phyloP scores from a whole-genome alignment of 108 stramenopile genomes.

The Chaetoceros tenuissimus region DNA sequence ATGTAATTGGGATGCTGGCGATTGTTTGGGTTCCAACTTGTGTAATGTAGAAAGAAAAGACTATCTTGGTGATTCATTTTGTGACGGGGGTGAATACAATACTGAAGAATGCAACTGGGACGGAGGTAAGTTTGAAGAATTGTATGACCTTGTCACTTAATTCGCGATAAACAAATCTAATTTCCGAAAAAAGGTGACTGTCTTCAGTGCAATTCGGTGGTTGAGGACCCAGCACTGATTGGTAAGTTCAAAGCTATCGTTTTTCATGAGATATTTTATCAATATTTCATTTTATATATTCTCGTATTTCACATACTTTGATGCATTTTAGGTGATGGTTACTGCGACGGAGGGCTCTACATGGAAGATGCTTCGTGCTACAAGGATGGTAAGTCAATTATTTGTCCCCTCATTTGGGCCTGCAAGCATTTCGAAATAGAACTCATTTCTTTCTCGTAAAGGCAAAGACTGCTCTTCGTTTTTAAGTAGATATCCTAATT shows the following conservation, averaged over 20 bases:
- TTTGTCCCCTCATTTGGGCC: too few species aligned
- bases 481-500: background rate
- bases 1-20: background rate
- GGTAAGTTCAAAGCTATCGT: too few species aligned
- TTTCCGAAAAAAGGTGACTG: too few species aligned
- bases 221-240: too few species aligned
- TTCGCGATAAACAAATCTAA: too few species aligned
- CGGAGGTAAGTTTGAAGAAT: background rate
- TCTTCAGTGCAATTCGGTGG: too few species aligned
- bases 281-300: too few species aligned
- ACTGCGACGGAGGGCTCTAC: constrained; percentile 3
- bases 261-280: too few species aligned
- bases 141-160: too few species aligned
- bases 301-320: too few species aligned
- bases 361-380: background rate
- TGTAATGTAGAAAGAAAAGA: background rate
- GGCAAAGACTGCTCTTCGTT: background rate
- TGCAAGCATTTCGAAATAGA: too few species aligned
- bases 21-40: background rate
- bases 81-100: background rate
- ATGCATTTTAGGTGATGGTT: background rate
- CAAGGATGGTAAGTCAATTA: constrained; percentile 2
- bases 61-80: background rate
- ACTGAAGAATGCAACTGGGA: background rate
- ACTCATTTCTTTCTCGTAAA: too few species aligned